Base-by-base conservation (phyloP, 805 yeast genomes). In the Cyberlindnera saturnus region DNA sequence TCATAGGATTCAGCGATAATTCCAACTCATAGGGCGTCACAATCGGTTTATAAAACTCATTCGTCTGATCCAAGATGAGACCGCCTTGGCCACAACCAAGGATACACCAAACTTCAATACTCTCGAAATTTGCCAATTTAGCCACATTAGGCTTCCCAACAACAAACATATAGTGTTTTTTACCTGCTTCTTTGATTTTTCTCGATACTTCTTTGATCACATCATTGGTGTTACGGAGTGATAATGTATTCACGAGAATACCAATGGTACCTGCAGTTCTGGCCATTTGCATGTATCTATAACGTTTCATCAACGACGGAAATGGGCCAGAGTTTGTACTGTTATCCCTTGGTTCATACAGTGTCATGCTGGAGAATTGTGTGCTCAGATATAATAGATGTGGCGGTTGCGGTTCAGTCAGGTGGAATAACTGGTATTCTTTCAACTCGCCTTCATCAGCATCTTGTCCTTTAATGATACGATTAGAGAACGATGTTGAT, bases 141-240 rank as follows among this genome's bases (percentile, higher is more conserved):
- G 99, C 96, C 16, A 93, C 97, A 57, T 93, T 93, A 9, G 98
- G 98, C 62, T 93, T 93, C 10, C 99, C 99, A 4, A 93, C 98
- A 4, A 90, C 98, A 66, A 93, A 89, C 59, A 88, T 75, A 59
- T 93, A 93, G 51, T 86, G 91, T 58, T 93, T 93, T 64, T 93
- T 93, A 2, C 86, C 96, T 0, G 91, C 89, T 4, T 68, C 71
- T 40, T 71, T 74, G 45, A 93, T 77, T 63, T 83, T 74, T 20
- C 67, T 60, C 14, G 78, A 74, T 7, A 89, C 75, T 30, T 70
- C 69, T 42, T 80, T 77, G 41, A 91, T 70, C 31, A 91, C 65
- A n/a, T 61, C 70, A 41, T 79, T 76, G 6, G 96, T 86, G 56
- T 86, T 84, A 32, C 80, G 66, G 32, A 93, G 64, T 0, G 98